Conservation (phyloP, 129 eudicot species). For the Dittrichia graveolens region DNA sequence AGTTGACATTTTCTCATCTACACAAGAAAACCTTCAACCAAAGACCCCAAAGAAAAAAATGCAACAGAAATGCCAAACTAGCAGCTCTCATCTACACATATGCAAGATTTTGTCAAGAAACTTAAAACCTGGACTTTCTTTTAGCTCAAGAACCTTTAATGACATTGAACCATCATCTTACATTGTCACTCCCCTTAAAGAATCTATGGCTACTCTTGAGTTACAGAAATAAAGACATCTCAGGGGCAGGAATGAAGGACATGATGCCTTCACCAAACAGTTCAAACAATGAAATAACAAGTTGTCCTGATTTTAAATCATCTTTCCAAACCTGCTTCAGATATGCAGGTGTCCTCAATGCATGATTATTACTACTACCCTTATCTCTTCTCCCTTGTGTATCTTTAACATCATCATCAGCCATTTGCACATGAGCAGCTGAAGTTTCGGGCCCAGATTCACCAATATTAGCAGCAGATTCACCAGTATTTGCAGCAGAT, state of each 20-base stretch:
- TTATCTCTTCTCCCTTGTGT: conserved; percentile 6
- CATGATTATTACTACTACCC: conserved; percentile 13
- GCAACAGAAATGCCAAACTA: no score
- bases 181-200: background rate
- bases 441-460: conserved; percentile 38
- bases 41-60: no score
- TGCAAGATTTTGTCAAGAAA: no score
- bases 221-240: conserved; percentile 59
- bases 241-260: conserved; percentile 65
- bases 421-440: conserved; percentile 19
- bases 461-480: conserved; percentile 20
- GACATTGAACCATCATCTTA: no score
- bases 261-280: conserved; percentile 68
- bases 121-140: no score
- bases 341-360: conserved; percentile 42
- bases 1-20: no score
- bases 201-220: background rate
- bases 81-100: no score
- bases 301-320: conserved; percentile 61
- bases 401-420: conserved; percentile 21
- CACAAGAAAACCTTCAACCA: no score
- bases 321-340: conserved; percentile 77
- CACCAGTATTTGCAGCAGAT: conserved; percentile 6
- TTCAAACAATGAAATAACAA: conserved; percentile 46
- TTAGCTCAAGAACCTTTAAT: no score